Evolutionary conservation across 2,329 filamentous ascomycete genomes (phyloP).

Genomic region (Alternaria rosae): DNA sequence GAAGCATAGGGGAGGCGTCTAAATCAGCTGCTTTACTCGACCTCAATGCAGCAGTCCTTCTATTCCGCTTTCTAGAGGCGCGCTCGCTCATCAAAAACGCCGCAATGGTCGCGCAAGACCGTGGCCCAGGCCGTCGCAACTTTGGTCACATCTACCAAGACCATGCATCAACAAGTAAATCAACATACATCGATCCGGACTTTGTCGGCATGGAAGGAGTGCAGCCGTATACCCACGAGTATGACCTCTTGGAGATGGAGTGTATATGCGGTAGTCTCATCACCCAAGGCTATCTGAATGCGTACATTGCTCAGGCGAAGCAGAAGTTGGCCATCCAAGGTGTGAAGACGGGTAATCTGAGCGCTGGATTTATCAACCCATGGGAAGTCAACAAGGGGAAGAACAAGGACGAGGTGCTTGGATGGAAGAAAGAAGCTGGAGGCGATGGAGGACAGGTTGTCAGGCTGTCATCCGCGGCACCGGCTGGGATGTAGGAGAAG

Average conservation of each 20-base stretch:
- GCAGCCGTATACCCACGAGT: constrained; percentile 44
- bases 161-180: constrained; percentile 54
- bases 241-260: constrained; percentile 74
- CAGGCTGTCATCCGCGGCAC: constrained; percentile 63
- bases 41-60: constrained; percentile 70
- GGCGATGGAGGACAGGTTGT: constrained; percentile 60
- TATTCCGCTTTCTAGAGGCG: constrained; percentile 71
- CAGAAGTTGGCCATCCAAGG: constrained; percentile 84
- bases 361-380: constrained; percentile 77
- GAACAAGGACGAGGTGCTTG: constrained; percentile 71
- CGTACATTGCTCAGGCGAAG: constrained; percentile 81
- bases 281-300: constrained; percentile 80
- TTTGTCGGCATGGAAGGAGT: constrained; percentile 50
- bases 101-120: constrained; percentile 39
- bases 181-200: constrained; percentile 55
- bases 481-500: constrained; percentile 45
- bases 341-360: constrained; percentile 66
- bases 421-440: constrained; percentile 68
- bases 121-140: constrained; percentile 48
- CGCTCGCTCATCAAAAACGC: constrained; percentile 45
- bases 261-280: constrained; percentile 78
- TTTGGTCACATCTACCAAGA: constrained; percentile 57
- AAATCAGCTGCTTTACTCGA: constrained; percentile 74
- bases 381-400: constrained; percentile 72
- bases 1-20: constrained; percentile 64